Evolutionary conservation across 164 flowering plant species (phyloP).

Genomic region (Tetracentron sinense): DNA sequence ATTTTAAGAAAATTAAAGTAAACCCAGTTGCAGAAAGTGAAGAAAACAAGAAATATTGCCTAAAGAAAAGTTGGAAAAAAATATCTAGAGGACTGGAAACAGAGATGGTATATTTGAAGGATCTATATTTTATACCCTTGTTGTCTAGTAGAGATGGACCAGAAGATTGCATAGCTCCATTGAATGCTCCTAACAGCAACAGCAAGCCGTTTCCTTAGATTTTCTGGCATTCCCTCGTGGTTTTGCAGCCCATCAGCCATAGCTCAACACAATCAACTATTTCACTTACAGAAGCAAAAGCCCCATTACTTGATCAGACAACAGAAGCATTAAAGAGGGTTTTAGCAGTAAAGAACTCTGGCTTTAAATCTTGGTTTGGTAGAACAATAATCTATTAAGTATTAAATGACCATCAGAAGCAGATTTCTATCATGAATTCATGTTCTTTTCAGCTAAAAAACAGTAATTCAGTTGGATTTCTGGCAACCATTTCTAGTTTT

Average conservation of each 20-base stretch:
- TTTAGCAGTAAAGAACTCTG: neutral
- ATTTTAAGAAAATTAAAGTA: neutral
- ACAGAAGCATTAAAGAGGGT: neutral
- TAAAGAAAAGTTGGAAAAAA: neutral
- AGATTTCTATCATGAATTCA: no score
- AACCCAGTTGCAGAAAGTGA: slow-evolving; percentile 3
- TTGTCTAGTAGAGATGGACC: slow-evolving; percentile 63
- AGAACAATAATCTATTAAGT: neutral
- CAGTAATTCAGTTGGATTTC: slow-evolving; percentile 9
- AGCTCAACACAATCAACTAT: slow-evolving; percentile 12
- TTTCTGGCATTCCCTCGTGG: slow-evolving; percentile 27
- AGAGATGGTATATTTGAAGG: neutral
- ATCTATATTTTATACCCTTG: slow-evolving; percentile 68
- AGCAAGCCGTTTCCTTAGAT: slow-evolving; percentile 63
- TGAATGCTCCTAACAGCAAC: slow-evolving; percentile 71
- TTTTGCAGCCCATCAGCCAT: slow-evolving; percentile 44
- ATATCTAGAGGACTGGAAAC: neutral
- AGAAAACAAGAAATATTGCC: no score
- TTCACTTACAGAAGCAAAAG: slow-evolving; percentile 8
- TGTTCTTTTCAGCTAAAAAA: neutral
- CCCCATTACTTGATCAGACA: neutral
- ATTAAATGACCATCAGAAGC: neutral
- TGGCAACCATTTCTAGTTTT: neutral
- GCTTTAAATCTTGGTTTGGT: neutral
- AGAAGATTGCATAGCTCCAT: slow-evolving; percentile 94